Evolutionary conservation across 495 filamentous ascomycete species (phyloP).

Genomic region (Penicillium diatomitis): DNA sequence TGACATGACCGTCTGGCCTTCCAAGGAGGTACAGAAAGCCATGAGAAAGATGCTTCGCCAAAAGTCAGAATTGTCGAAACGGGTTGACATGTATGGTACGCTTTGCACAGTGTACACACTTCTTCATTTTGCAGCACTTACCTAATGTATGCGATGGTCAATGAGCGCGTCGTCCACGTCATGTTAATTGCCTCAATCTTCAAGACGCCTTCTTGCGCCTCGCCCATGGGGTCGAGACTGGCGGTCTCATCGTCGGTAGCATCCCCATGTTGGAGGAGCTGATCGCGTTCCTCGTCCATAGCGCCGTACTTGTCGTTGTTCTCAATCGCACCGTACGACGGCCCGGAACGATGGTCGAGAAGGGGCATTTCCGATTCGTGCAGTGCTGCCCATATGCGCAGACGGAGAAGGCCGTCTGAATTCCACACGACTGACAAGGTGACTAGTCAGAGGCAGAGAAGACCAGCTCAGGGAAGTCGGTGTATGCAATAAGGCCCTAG

Average conservation of each 20-base stretch:
- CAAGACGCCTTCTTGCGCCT: conserved; percentile 45
- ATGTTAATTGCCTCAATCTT: conserved; percentile 48
- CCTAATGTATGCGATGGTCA: conserved; percentile 49
- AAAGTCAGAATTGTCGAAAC: conserved; percentile 10
- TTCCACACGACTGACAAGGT: too few relatives aligned
- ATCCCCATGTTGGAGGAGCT: conserved; percentile 23
- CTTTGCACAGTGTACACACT: too few relatives aligned
- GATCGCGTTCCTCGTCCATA: conserved; percentile 26
- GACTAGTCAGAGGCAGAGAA: not conserved
- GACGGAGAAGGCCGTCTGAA: too few relatives aligned
- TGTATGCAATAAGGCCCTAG: too few relatives aligned
- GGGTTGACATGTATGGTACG: too few relatives aligned
- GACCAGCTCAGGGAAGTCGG: not conserved
- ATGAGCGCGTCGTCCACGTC: conserved; percentile 44
- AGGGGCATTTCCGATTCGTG: conserved; percentile 27
- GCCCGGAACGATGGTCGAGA: conserved; percentile 24
- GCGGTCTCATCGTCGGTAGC: conserved; percentile 19
- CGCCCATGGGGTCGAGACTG: conserved; percentile 20
- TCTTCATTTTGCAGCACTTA: conserved; percentile 16
- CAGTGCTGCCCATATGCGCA: not conserved
- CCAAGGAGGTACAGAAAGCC: conserved; percentile 48
- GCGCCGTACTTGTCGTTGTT: conserved; percentile 13
- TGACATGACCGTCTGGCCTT: conserved; percentile 46
- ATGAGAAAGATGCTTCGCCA: conserved; percentile 44
- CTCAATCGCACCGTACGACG: conserved; percentile 34